Conservation (phyloP, 169 alveolate genomes). For the Babesia gibsoni region DNA sequence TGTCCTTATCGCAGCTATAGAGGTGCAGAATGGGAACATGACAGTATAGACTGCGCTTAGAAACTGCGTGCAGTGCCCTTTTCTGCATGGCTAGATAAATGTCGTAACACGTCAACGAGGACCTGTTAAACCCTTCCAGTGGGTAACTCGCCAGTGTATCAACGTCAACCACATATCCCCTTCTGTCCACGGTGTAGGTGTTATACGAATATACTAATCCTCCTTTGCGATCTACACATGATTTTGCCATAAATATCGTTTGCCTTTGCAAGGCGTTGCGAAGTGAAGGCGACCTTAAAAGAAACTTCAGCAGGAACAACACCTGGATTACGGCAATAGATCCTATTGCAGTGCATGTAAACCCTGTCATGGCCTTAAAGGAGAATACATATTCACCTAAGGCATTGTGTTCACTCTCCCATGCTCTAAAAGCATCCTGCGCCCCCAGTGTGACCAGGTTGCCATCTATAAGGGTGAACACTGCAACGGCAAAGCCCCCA, state of each 20-base stretch:
- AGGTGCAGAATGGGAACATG: slow-evolving; percentile 5
- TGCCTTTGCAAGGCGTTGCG: slow-evolving; percentile 3
- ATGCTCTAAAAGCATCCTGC: slow-evolving; percentile 18
- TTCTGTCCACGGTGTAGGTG: slow-evolving; percentile 10
- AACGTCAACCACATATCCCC: neutral
- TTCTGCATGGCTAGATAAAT: slow-evolving; percentile 24
- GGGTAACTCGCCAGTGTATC: neutral
- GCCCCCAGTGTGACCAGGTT: neutral
- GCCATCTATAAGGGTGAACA: neutral
- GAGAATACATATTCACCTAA: neutral
- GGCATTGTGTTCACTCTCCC: slow-evolving; percentile 2
- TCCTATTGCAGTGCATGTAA: neutral
- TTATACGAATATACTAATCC: neutral
- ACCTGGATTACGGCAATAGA: neutral
- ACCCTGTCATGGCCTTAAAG: neutral
- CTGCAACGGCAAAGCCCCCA: neutral
- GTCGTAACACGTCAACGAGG: slow-evolving; percentile 14
- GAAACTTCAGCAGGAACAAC: neutral
- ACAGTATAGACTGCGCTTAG: neutral
- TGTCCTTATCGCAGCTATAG: slow-evolving; percentile 1
- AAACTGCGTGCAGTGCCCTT: slow-evolving; percentile 16
- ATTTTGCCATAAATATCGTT: slow-evolving; percentile 21
- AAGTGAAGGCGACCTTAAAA: neutral
- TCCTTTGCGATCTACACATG: neutral
- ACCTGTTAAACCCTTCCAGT: neutral